Conservation (phyloP, 2,329 filamentous ascomycete species). For the Hypoxylon sp. region DNA sequence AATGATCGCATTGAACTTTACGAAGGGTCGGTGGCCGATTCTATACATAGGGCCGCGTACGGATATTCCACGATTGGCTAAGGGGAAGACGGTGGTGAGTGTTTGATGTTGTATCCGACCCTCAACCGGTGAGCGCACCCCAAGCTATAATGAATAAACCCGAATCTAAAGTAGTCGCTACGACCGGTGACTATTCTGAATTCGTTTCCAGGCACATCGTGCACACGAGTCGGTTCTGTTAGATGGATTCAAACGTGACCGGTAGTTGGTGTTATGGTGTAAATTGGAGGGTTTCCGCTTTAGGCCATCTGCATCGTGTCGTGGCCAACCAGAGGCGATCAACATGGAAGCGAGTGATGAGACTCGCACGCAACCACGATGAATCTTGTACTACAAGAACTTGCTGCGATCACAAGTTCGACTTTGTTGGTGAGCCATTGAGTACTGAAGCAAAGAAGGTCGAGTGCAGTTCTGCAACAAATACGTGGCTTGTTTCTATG, state of each 20-base stretch:
- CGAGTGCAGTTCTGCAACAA: constrained; percentile 5
- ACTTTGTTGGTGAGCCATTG: constrained; percentile 17
- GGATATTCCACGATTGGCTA: constrained; percentile 27
- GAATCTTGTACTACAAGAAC: constrained; percentile 32
- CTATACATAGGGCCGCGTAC: constrained; percentile 12
- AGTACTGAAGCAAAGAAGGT: constrained; percentile 5
- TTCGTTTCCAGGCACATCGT: constrained; percentile 20
- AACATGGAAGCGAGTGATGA: constrained; percentile 32
- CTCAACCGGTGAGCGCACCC: constrained; percentile 26
- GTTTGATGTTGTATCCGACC: constrained; percentile 31
- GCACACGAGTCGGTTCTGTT: constrained; percentile 18
- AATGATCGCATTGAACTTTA: constrained; percentile 17
- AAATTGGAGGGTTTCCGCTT: constrained; percentile 40
- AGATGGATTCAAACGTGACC: constrained; percentile 24
- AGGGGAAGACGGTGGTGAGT: constrained; percentile 18
- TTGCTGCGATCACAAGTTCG: constrained; percentile 25
- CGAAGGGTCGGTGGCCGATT: constrained; percentile 10
- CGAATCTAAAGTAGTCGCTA: constrained; percentile 26
- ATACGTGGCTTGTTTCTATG: constrained; percentile 14
- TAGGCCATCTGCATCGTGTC: constrained; percentile 39
- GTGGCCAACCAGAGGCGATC: constrained; percentile 40
- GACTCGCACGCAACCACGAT: constrained; percentile 20
- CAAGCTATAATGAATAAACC: constrained; percentile 30
- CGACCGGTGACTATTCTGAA: constrained; percentile 22
- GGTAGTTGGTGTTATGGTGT: constrained; percentile 33